A percentile compares a stretch with the other conserved stretches of the same genome.
These are phyloP conservation scores for Quillaja saponaria DNA, from an alignment of 306 rosid species.

Conservation along the genomic window DNA sequence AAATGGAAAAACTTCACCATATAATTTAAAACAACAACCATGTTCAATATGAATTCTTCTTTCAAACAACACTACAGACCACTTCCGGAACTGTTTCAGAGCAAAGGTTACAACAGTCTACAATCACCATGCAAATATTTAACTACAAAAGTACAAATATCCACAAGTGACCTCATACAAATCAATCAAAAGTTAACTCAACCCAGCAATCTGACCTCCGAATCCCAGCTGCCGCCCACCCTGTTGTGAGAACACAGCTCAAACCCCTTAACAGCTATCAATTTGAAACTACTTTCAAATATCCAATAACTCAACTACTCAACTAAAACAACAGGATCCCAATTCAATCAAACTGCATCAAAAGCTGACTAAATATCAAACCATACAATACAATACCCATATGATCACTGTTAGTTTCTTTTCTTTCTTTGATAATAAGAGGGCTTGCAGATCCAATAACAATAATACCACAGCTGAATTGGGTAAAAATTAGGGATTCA, in stretches of 20 bases:
- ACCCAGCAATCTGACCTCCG: not conserved
- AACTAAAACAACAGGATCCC: not conserved
- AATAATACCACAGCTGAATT: slow-evolving; percentile 11
- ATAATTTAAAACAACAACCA: slow-evolving; percentile 1
- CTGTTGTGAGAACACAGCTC: not conserved
- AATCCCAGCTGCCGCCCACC: slow-evolving; percentile 4
- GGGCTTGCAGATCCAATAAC: slow-evolving; percentile 22
- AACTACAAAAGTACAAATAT: slow-evolving; percentile 19
- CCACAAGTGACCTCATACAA: slow-evolving; percentile 11
- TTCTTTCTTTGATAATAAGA: not conserved
- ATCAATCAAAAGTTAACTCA: slow-evolving; percentile 9
- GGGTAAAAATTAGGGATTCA: slow-evolving; percentile 29
- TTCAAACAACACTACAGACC: not conserved
- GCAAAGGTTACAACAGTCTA: not conserved
- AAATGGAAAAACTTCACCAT: slow-evolving; percentile 1
- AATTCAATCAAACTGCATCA: slow-evolving; percentile 7
- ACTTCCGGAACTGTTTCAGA: not conserved
- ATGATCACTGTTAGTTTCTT: not conserved
- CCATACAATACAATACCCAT: slow-evolving; percentile 14
- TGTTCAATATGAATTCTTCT: not conserved
- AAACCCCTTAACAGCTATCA: slow-evolving; percentile 2
- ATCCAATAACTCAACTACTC: not conserved
- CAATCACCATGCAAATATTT: slow-evolving; percentile 18
- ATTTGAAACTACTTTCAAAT: slow-evolving; percentile 1
- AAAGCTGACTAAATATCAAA: slow-evolving; percentile 6